A percentile compares a stretch with the other conserved stretches of the same genome.
phyloP scores from a whole-genome alignment of 306 rosid species.

The Elaeagnus macrophylla region DNA sequence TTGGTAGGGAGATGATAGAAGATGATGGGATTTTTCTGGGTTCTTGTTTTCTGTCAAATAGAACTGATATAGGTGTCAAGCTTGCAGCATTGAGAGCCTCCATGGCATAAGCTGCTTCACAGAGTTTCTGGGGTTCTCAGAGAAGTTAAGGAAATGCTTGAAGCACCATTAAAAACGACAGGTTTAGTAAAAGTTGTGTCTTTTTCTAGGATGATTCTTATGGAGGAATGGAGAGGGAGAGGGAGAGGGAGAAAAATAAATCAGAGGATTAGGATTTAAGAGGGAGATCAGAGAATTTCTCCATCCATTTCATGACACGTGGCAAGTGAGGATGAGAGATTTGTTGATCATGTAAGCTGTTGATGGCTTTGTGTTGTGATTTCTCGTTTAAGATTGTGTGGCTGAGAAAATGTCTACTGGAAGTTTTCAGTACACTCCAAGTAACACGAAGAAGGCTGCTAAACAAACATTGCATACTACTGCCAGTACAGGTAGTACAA shows the following conservation, averaged over 20 bases:
- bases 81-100: conserved; percentile 88
- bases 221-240: conserved; percentile 16
- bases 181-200: conserved; percentile 14
- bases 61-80: conserved; percentile 71
- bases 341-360: conserved; percentile 14
- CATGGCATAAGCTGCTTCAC: conserved; percentile 57
- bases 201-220: conserved; percentile 4
- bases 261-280: conserved; percentile 20
- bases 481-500: conserved; percentile 1
- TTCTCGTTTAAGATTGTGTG: conserved; percentile 26
- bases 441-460: not conserved
- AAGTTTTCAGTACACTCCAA: conserved; percentile 5
- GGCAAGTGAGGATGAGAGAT: conserved; percentile 23
- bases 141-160: conserved; percentile 8
- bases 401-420: conserved; percentile 20
- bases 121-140: conserved; percentile 21
- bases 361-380: conserved; percentile 3
- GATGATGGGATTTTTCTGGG: conserved; percentile 43
- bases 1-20: conserved; percentile 31
- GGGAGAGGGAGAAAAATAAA: no score
- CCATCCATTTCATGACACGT: conserved; percentile 27
- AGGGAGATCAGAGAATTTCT: conserved; percentile 16
- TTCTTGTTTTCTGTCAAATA: conserved; percentile 47
- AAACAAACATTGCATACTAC: not conserved
- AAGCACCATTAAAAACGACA: conserved; percentile 22